Evolutionary conservation across 192 early-diverging fungal species (phyloP).

Genomic region (Powellomyces hirtus): DNA sequence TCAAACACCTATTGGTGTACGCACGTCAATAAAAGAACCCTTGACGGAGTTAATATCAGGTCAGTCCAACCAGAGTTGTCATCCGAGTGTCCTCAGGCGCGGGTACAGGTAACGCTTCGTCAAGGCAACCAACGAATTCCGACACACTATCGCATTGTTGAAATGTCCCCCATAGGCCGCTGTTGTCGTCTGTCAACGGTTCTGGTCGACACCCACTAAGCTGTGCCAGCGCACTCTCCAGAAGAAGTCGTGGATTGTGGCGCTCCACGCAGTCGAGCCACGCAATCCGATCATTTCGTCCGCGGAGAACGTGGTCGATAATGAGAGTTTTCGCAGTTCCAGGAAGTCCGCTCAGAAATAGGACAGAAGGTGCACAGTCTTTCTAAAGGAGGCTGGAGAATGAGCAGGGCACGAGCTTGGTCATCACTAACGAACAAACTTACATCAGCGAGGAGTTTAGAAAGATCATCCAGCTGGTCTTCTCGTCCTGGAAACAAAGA

Average conservation of each 20-base stretch:
- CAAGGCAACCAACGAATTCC: slow-evolving; percentile 62
- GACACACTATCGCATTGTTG: slow-evolving; percentile 65
- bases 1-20: too few species aligned
- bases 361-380: slow-evolving; percentile 5
- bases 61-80: neutral
- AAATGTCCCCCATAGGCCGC: slow-evolving; percentile 44
- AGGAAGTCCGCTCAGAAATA: slow-evolving; percentile 57
- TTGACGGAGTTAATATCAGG: too few species aligned
- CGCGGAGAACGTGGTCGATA: neutral
- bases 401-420: too few species aligned
- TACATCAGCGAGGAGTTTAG: too few species aligned
- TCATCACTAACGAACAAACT: too few species aligned
- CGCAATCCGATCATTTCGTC: slow-evolving; percentile 21
- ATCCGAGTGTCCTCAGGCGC: too few species aligned
- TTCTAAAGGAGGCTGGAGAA: too few species aligned
- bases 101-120: slow-evolving; percentile 4
- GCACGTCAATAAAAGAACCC: too few species aligned
- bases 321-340: slow-evolving; percentile 61
- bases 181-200: slow-evolving; percentile 17
- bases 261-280: slow-evolving; percentile 77
- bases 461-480: too few species aligned
- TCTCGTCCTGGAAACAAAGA: too few species aligned
- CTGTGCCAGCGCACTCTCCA: slow-evolving; percentile 74
- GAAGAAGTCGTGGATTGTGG: slow-evolving; percentile 70
- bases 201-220: slow-evolving; percentile 50